These are phyloP conservation scores for Lolium perenne DNA, from an alignment of 176 grass and related monocot genomes.

Conservation along the genomic window DNA sequence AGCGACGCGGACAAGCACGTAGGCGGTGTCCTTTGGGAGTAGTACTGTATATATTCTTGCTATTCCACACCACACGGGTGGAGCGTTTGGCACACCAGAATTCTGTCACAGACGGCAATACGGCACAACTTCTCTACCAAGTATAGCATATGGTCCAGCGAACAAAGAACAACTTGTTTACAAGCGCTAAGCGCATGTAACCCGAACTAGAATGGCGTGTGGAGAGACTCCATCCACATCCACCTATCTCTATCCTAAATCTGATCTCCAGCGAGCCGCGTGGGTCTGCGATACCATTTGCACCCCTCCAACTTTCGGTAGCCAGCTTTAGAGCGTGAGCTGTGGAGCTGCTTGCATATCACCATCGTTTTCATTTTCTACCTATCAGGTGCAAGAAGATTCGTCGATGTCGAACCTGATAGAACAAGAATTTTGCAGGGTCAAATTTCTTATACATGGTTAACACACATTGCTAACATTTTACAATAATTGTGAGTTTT, in stretches of 20 bases:
- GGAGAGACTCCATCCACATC: background rate
- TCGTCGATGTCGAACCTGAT: background rate
- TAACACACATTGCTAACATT: background rate
- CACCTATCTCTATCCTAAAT: conserved; percentile 4
- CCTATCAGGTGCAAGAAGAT: background rate
- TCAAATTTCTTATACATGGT: conserved; percentile 3
- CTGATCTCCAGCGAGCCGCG: background rate
- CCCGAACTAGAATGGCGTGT: background rate
- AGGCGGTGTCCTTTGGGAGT: no score
- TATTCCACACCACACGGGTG: background rate
- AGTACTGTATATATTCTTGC: no score
- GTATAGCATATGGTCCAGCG: background rate
- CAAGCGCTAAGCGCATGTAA: background rate
- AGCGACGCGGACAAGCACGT: no score
- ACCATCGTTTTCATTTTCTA: background rate
- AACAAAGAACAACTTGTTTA: background rate
- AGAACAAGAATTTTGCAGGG: background rate
- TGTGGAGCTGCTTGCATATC: conserved; percentile 1
- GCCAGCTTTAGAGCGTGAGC: conserved; percentile 2
- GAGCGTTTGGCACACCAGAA: background rate
- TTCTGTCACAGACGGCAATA: background rate
- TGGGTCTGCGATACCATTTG: conserved; percentile 4
- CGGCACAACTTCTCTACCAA: background rate
- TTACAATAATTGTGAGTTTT: background rate
- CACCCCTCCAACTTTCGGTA: conserved; percentile 41